Conservation (phyloP, 495 filamentous ascomycete genomes). For the Neurospora terricola region DNA sequence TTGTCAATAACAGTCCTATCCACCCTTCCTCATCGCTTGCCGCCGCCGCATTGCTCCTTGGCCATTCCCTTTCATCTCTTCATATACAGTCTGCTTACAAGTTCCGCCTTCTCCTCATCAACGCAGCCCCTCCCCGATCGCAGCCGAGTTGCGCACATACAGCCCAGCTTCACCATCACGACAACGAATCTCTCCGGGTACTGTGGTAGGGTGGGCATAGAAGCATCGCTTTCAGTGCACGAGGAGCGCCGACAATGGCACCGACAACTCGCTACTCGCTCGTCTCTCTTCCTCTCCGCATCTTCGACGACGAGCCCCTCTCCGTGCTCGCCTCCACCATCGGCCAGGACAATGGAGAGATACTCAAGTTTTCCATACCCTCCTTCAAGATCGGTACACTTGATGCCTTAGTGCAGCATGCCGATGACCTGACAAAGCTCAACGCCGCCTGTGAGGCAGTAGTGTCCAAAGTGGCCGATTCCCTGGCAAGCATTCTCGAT, state of each 20-base stretch:
- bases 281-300: conserved; percentile 37
- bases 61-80: background rate
- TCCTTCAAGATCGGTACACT: conserved; percentile 96
- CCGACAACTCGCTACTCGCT: conserved; percentile 31
- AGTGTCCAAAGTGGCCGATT: conserved; percentile 80
- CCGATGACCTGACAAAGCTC: conserved; percentile 88
- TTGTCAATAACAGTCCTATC: background rate
- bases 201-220: background rate
- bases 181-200: background rate
- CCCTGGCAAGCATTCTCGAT: conserved; percentile 66
- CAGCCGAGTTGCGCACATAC: background rate
- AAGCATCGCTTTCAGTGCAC: background rate
- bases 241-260: background rate
- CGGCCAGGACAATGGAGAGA: conserved; percentile 62
- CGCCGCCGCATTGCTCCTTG: background rate
- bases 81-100: background rate
- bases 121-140: background rate
- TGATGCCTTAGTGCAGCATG: conserved; percentile 92
- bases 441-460: conserved; percentile 68
- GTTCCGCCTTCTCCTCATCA: background rate
- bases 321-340: conserved; percentile 61
- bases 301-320: conserved; percentile 66
- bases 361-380: conserved; percentile 72
- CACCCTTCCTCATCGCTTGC: background rate
- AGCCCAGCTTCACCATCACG: background rate